Base-by-base conservation (phyloP, 129 eudicot species). In the Artemisia annua region DNA sequence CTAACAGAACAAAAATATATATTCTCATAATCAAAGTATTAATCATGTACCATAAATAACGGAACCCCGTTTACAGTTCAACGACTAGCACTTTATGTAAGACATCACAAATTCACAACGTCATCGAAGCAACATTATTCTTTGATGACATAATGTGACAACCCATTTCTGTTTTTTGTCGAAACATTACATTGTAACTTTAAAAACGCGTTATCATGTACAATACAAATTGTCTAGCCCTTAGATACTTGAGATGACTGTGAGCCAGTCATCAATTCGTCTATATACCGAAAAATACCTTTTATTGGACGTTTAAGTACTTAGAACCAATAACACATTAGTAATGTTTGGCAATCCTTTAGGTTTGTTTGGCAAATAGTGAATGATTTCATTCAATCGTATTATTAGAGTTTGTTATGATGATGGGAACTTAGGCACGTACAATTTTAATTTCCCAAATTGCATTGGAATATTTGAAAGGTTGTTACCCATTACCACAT, bases 371-470 rank as follows among this genome's bases (percentile, higher is more conserved):
- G 81, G 76, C 76, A 52, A 61, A 72, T 70, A 44, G 71, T 62
- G 69, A 61, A 70, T 70, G 39, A 70, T 77, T 57, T 77, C 13
- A 75, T 70, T 70, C 76, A 77, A 77, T 77, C 81, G 70, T 30
- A 30, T 77, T 77, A 70, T 70, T 70, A 70, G 44, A 62, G 81
- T 77, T 77, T 77, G 81, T 77, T 77, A 77, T 70, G 76, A 77
- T 77, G 76, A 69, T 53, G 63, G 58, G 63, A 70, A 77, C 76
- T 77, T 77, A 70, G 81, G 76, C 66, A 39, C 62, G 64, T 63
- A 70, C 76, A 70, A 70, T 77, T 54, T 52, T 52, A 51, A 62
- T 63, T 77, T 52, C 76, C 81, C 32, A 70, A 69, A 35, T 52
- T 77, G 81, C 60, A 61, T 70, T 61, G 71, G 53, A 50, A 61